Evolutionary conservation across 2,329 filamentous ascomycete species (phyloP), one percentile per base, ranked within the genome.

Genomic region (Arthroderma uncinatum): DNA sequence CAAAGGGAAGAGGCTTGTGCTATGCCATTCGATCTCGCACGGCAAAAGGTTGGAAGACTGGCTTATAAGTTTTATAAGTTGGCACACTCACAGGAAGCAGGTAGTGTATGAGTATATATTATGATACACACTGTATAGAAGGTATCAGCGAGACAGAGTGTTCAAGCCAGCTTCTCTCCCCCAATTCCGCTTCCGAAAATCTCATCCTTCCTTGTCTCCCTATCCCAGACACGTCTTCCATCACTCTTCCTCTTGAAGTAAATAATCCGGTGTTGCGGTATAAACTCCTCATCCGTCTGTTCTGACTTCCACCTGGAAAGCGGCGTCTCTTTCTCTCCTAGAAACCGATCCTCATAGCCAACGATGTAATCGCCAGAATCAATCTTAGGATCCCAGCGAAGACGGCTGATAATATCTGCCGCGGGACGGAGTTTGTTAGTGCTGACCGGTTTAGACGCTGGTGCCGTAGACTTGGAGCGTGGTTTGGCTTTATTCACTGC

Each of bases 231-330:
- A 34, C 74, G 62, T 23, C 73, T 71, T 16, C 67, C 71, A 52
- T 70, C 63, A 4, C 63, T 64, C 33, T 64, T 68, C 59, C 70
- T 70, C 60, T 73, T 76, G 61, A 80, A 76, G 59, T 78, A 77
- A 56, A 77, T 59, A 16, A 82, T 76, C 2, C 79, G 72, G 66
- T 81, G 78, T 61, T 77, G 73, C 2, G 79, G 79, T 57, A 81
- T 79, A 57, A 80, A 81, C 50, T 81, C 78, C 58, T 81, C 78
- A 28, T 81, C 67, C 8, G 78, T 80, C 33, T 74, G 73, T 52
- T 79, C 78, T 16, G 70, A 74, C 62, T 79, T 77, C 79, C 79
- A 81, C n/a, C 68, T 70, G 48, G 73, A 70, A 2, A 80, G 65
- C 7, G 68, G 63, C 9, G 74, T 73, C 66, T 80, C 79, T 57